phyloP scores from a whole-genome alignment of 345 rosid species.

The Camelina laxa region DNA sequence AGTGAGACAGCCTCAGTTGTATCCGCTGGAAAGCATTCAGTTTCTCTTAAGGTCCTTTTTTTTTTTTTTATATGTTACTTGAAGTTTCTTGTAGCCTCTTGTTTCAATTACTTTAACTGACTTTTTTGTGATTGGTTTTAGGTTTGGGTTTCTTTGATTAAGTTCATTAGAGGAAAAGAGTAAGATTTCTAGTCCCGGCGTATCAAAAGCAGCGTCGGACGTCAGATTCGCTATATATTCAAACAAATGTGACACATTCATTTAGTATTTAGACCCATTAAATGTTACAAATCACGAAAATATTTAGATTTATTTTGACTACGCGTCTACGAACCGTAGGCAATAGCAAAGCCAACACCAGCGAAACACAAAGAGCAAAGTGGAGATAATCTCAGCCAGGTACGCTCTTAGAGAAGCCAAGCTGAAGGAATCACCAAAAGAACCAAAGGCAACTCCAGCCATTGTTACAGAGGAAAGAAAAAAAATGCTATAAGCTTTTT shows the following conservation, averaged over 20 bases:
- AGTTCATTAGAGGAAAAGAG: slow-evolving; percentile 77
- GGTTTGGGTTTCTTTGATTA: slow-evolving; percentile 84
- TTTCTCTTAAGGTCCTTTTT: slow-evolving; percentile 61
- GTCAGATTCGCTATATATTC: slow-evolving; percentile 69
- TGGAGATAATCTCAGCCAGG: slow-evolving; percentile 91
- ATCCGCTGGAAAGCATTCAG: slow-evolving; percentile 57
- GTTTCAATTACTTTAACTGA: not conserved
- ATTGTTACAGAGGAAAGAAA: slow-evolving; percentile 27
- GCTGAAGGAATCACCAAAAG: slow-evolving; percentile 83
- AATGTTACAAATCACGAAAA: not conserved
- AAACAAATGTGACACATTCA: slow-evolving; percentile 28
- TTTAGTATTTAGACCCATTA: slow-evolving; percentile 2
- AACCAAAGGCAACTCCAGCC: slow-evolving; percentile 78
- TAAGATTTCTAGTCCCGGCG: slow-evolving; percentile 74
- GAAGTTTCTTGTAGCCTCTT: slow-evolving; percentile 5
- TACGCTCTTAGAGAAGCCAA: slow-evolving; percentile 78
- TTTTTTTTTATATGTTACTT: not conserved
- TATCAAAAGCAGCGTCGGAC: slow-evolving; percentile 78
- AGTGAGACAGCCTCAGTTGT: slow-evolving; percentile 10
- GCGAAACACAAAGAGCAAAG: slow-evolving; percentile 92
- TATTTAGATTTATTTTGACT: not conserved
- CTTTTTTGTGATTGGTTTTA: slow-evolving; percentile 39
- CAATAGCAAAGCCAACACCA: slow-evolving; percentile 94
- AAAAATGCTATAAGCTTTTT: slow-evolving; percentile 5
- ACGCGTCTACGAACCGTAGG: slow-evolving; percentile 59